These are phyloP conservation scores for Mallotus nudiflorus DNA, from an alignment of 345 rosid genomes.

Conservation along the genomic window DNA sequence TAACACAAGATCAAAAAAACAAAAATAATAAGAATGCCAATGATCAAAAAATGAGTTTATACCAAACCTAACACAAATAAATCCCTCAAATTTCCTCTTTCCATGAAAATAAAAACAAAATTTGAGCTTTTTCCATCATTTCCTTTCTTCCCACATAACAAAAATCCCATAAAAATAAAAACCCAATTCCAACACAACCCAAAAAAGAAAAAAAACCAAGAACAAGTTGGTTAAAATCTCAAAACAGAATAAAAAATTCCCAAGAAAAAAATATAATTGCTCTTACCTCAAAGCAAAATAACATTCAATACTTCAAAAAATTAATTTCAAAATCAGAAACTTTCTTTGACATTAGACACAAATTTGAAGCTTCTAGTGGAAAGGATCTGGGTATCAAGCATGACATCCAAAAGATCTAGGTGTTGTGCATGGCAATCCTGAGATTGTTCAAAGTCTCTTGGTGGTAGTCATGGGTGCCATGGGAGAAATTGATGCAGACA, in stretches of 20 bases:
- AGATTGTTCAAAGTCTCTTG: conserved; percentile 83
- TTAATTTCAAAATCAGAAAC: background rate
- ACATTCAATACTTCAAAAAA: background rate
- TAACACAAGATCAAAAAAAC: too few species aligned
- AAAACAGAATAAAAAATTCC: background rate
- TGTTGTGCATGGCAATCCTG: conserved; percentile 36
- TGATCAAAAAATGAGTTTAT: too few species aligned
- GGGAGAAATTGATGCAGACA: conserved; percentile 95
- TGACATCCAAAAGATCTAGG: conserved; percentile 32
- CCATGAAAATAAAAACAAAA: background rate
- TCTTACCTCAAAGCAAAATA: conserved; percentile 19
- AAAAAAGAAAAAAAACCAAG: background rate
- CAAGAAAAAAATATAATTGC: background rate
- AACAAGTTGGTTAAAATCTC: background rate
- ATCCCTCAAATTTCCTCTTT: background rate
- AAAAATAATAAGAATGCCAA: too few species aligned
- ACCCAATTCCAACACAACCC: background rate
- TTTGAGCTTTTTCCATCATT: conserved; percentile 2
- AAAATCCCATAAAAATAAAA: conserved; percentile 2
- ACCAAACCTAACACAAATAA: background rate
- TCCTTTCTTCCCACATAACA: background rate
- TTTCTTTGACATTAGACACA: background rate
- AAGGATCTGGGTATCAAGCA: conserved; percentile 35
- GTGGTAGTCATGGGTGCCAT: conserved; percentile 93
- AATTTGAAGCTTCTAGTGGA: background rate